These are phyloP conservation scores for Sphagnum contortum DNA, from an alignment of 225 moss, liverwort and hornwort genomes.

Conservation along the genomic window DNA sequence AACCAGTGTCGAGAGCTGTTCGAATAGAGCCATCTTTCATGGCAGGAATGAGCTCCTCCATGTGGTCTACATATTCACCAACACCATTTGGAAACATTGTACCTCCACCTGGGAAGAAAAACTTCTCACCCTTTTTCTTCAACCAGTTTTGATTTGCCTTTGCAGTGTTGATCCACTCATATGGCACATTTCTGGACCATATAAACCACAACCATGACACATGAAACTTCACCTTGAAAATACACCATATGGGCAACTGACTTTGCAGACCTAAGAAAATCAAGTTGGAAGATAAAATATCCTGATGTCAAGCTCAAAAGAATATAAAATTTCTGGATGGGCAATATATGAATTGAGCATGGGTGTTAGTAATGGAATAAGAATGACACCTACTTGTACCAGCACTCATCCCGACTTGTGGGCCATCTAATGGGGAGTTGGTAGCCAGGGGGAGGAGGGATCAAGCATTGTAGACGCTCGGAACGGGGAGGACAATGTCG, in stretches of 20 bases:
- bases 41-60: conserved; percentile 66
- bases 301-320: no score
- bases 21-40: conserved; percentile 69
- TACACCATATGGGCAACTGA: no score
- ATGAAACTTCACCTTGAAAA: no score
- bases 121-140: conserved; percentile 75
- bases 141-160: conserved; percentile 91
- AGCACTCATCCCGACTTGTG: conserved; percentile 72
- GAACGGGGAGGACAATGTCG: conserved; percentile 69
- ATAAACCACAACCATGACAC: no score
- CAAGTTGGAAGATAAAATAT: no score
- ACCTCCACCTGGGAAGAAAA: conserved; percentile 82
- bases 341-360: no score
- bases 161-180: conserved; percentile 76
- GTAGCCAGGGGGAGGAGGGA: conserved; percentile 78
- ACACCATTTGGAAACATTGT: conserved; percentile 90
- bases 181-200: conserved; percentile 64
- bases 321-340: no score
- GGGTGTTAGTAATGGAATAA: no score
- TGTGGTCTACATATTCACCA: conserved; percentile 60
- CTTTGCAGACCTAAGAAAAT: no score
- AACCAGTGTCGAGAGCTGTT: conserved; percentile 78
- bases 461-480: conserved; percentile 58
- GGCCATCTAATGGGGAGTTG: conserved; percentile 80
- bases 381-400: conserved; percentile 71